phyloP scores from a whole-genome alignment of 345 rosid species.

The Eucalyptus decipiens region DNA sequence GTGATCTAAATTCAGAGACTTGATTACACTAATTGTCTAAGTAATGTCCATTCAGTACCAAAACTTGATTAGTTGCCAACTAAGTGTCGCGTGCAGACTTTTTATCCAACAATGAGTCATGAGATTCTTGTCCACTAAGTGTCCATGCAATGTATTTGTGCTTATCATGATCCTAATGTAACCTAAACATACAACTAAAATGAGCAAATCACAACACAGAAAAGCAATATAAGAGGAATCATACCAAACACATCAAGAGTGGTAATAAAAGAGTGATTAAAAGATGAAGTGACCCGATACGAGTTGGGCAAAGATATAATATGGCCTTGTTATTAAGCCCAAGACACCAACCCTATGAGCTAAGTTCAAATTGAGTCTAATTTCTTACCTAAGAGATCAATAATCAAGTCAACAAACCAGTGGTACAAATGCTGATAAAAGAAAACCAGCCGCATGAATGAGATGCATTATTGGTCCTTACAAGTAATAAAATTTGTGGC shows the following conservation, averaged over 20 bases:
- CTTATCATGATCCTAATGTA: not conserved
- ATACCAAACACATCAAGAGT: not conserved
- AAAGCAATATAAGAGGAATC: not conserved
- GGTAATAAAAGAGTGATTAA: not conserved
- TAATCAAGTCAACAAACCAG: not conserved
- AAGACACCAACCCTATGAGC: not conserved
- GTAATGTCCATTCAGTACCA: not conserved
- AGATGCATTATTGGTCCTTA: not conserved
- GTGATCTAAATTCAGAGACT: not conserved
- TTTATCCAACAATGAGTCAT: not conserved
- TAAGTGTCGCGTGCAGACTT: not conserved
- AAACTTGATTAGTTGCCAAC: not conserved
- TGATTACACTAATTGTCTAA: not conserved
- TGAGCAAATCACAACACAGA: not conserved
- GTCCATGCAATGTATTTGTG: not conserved
- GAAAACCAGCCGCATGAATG: not conserved
- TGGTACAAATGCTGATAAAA: not conserved
- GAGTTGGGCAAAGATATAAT: not conserved
- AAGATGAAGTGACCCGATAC: not conserved
- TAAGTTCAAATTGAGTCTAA: not conserved
- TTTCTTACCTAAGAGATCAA: not conserved
- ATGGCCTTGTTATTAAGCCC: not conserved
- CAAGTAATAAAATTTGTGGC: not conserved
- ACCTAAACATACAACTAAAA: not conserved
- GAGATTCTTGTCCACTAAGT: not conserved